Evolutionary conservation across 495 filamentous ascomycete species (phyloP).

Genomic region (Neurospora discreta): DNA sequence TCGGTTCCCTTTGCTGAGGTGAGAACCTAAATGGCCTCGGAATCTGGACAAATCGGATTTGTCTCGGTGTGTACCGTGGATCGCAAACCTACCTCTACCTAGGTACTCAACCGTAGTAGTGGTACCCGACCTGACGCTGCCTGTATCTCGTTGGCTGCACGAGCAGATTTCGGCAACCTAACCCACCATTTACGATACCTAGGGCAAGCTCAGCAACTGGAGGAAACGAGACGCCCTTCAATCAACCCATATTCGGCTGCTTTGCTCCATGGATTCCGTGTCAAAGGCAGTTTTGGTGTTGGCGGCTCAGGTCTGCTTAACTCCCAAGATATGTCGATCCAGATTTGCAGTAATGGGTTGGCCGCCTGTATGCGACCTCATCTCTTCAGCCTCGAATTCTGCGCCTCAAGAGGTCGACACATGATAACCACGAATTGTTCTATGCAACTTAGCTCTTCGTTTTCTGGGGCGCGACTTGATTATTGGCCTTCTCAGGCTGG

Average conservation of each 20-base stretch:
- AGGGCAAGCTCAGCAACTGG: background rate
- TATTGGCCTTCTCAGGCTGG: background rate
- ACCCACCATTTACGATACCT: background rate
- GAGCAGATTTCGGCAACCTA: background rate
- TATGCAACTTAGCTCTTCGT: background rate
- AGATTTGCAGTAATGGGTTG: background rate
- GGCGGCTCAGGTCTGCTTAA: background rate
- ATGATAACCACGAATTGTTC: background rate
- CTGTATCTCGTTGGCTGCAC: background rate
- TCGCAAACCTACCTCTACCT: background rate
- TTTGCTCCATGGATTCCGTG: background rate
- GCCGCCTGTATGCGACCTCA: background rate
- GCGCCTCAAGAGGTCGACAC: background rate
- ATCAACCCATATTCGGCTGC: background rate
- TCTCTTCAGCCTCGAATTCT: background rate
- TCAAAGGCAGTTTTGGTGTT: background rate
- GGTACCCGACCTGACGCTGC: background rate
- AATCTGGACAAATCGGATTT: background rate
- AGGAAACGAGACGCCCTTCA: background rate
- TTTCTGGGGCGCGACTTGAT: background rate
- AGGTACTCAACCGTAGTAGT: too few relatives aligned
- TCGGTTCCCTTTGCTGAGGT: background rate
- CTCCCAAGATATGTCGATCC: background rate
- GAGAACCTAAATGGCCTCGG: background rate
- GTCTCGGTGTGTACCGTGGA: background rate